Evolutionary conservation across 192 early-diverging fungal species (phyloP), one percentile per base, ranked within the genome.

Genomic region (Coemansia sp.): DNA sequence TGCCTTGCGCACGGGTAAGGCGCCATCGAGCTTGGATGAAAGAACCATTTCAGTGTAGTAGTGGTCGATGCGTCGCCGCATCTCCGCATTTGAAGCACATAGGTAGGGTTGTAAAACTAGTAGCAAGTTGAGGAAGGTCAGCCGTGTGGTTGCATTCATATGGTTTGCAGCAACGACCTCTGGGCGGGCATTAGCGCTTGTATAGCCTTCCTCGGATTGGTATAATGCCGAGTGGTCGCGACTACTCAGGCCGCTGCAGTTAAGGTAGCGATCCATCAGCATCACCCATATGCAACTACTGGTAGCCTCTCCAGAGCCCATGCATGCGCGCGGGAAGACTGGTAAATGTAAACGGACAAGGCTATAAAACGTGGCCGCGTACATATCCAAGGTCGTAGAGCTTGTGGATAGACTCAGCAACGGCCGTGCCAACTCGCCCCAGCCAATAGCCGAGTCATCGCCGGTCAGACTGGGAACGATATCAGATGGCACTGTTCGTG

Each of bases 261-360:
- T 62, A 25, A 81, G 69, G 47, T 81, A 81, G 28, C 78, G 65
- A 63, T 81, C 78, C 61, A 81, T 81, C 59, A 81, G 73, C 69
- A 66, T 69, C 7, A 72, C 67, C 78, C 78, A 81, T 18, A 81
- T 49, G 24, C 73, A 69, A 34, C 68, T 69, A 34, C 54, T 50
- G 5, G 62, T 68, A 16, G 69, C 73, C 24, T 81, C 73, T 10
- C 69, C 73, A 0, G 61, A 27, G 54, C 73, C 78, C 78, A 81
- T 75, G 54, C 78, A 81, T 0, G 78, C 73, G 34, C 72, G 73
- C 28, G 78, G 73, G 53, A 81, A 81, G 28, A 53, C 28, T 5
- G 78, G 73, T 23, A 73, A 65, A 18, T 69, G 64, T 5, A 75
- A 63, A 7, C 69, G 69, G 41, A 81, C 73, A 60, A 81, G 67